Conservation (phyloP, 805 yeast species). For the Yamadazyma phyllophila region DNA sequence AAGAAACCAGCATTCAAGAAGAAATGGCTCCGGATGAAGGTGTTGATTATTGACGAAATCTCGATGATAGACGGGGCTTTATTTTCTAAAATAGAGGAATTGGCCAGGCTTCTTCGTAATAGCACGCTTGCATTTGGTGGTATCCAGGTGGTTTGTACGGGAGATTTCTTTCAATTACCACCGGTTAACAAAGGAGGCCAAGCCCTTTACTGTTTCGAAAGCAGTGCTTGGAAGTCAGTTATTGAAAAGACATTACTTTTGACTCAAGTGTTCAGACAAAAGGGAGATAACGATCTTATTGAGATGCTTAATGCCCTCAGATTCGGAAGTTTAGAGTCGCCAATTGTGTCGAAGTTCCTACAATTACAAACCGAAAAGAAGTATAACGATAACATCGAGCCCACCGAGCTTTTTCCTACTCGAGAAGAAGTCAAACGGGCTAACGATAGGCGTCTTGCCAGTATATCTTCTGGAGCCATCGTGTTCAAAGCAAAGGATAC, state of each 20-base stretch:
- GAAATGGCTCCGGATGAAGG: slow-evolving; percentile 68
- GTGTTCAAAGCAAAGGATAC: slow-evolving; percentile 44
- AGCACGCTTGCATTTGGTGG: slow-evolving; percentile 83
- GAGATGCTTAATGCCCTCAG: slow-evolving; percentile 80
- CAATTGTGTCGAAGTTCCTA: slow-evolving; percentile 48
- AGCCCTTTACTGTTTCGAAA: slow-evolving; percentile 69
- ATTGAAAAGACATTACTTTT: slow-evolving; percentile 67
- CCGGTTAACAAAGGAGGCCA: slow-evolving; percentile 58
- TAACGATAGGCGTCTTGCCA: slow-evolving; percentile 43
- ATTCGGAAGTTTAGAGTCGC: slow-evolving; percentile 58
- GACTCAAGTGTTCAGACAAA: slow-evolving; percentile 83
- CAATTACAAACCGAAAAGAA: slow-evolving; percentile 54
- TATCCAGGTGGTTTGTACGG: slow-evolving; percentile 81
- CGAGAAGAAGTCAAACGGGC: slow-evolving; percentile 81
- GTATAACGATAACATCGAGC: slow-evolving; percentile 73
- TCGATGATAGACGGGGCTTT: slow-evolving; percentile 88
- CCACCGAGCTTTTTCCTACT: slow-evolving; percentile 88
- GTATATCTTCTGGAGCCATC: slow-evolving; percentile 44
- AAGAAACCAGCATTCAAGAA: slow-evolving; percentile 41
- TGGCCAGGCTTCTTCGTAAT: slow-evolving; percentile 61
- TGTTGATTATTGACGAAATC: slow-evolving; percentile 84
- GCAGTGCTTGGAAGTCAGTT: slow-evolving; percentile 63
- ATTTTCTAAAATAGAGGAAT: slow-evolving; percentile 67
- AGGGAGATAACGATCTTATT: slow-evolving; percentile 72
- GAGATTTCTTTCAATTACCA: slow-evolving; percentile 96